These are phyloP conservation scores for Citeromyces siamensis DNA, from an alignment of 1,139 yeast genomes.

Conservation along the genomic window DNA sequence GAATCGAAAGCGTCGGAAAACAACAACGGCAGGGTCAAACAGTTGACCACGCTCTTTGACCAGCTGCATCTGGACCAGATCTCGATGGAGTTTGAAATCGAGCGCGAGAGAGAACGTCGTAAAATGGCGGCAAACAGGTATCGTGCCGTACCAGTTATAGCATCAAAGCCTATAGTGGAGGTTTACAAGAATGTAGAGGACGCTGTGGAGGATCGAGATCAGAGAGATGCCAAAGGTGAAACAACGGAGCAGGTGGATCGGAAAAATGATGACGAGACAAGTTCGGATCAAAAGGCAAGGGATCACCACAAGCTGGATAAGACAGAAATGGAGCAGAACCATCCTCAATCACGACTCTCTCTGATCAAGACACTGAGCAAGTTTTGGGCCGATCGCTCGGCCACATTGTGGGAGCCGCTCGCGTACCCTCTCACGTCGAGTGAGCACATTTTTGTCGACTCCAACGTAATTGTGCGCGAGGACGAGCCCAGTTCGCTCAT, in stretches of 20 bases:
- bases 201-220: slow-evolving; percentile 43
- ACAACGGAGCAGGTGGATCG: slow-evolving; percentile 14
- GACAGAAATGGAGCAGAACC: slow-evolving; percentile 4
- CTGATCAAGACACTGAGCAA: slow-evolving; percentile 74
- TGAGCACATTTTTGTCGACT: slow-evolving; percentile 90
- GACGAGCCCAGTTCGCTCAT: slow-evolving; percentile 95
- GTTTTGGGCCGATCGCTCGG: slow-evolving; percentile 97
- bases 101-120: slow-evolving; percentile 68
- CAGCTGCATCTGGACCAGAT: slow-evolving; percentile 72
- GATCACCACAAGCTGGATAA: neutral
- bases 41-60: slow-evolving; percentile 58
- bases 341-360: slow-evolving; percentile 45
- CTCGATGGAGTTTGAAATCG: slow-evolving; percentile 77
- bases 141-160: slow-evolving; percentile 64
- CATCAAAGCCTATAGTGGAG: slow-evolving; percentile 82
- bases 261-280: slow-evolving; percentile 5
- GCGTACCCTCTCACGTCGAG: slow-evolving; percentile 69
- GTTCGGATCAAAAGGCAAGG: neutral
- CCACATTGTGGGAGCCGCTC: slow-evolving; percentile 90
- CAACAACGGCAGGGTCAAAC: slow-evolving; percentile 33
- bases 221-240: slow-evolving; percentile 17
- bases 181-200: slow-evolving; percentile 83
- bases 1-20: neutral
- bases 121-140: slow-evolving; percentile 50
- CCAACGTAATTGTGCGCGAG: slow-evolving; percentile 88